A percentile compares a stretch with the other conserved stretches of the same genome.
phyloP scores from a whole-genome alignment of 306 rosid genomes.

The Hippophae tibetana region DNA sequence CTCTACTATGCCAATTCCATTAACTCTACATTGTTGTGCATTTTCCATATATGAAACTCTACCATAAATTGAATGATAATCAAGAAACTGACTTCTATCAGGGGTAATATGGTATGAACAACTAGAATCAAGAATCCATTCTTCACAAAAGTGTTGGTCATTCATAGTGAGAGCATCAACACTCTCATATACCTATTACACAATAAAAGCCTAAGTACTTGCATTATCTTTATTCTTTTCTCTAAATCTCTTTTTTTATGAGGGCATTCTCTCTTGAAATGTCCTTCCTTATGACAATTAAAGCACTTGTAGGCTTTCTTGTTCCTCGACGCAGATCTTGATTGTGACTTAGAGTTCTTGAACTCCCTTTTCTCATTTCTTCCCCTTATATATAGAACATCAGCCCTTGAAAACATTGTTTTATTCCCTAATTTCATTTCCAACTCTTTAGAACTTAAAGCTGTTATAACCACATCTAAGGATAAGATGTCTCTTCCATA shows the following conservation, averaged over 20 bases:
- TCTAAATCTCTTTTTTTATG: neutral
- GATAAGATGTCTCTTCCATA: neutral
- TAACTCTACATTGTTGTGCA: no score
- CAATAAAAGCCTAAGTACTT: no score
- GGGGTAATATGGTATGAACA: no score
- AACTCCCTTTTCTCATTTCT: neutral
- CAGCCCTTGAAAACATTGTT: neutral
- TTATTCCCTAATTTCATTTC: neutral
- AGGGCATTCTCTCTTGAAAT: neutral
- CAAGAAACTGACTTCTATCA: no score
- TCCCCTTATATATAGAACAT: neutral
- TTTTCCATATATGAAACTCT: no score
- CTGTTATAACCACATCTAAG: neutral
- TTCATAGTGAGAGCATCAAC: no score
- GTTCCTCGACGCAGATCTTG: neutral
- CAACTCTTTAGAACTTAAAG: neutral
- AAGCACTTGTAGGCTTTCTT: neutral
- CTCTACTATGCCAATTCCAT: no score
- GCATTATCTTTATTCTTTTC: no score
- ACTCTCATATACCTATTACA: no score
- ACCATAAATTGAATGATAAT: no score
- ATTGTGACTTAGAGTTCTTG: neutral
- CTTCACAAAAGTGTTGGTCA: no score
- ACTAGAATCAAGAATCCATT: no score
- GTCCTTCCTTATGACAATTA: neutral